Evolutionary conservation across 177 flowering plant genomes (phyloP).

Genomic region (Vitis hybrid): DNA sequence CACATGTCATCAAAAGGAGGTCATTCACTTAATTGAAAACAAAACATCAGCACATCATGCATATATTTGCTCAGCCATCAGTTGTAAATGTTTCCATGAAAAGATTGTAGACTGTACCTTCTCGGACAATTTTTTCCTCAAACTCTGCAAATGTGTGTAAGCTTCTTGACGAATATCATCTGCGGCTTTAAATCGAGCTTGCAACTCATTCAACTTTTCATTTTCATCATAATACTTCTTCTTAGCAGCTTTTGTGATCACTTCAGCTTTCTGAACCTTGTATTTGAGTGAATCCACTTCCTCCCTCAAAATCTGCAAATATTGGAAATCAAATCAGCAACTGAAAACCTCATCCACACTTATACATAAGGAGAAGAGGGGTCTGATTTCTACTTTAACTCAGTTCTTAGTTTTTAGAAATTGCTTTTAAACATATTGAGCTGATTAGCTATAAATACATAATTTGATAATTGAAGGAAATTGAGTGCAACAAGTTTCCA

Average conservation of each 20-base stretch:
- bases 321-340: conserved; percentile 12
- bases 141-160: conserved; percentile 41
- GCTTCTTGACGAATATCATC: conserved; percentile 78
- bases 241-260: conserved; percentile 41
- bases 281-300: conserved; percentile 52
- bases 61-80: no score
- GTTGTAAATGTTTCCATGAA: no score
- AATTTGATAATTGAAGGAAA: background rate
- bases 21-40: background rate
- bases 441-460: background rate
- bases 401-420: no score
- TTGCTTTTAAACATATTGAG: no score
- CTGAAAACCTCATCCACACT: conserved; percentile 4
- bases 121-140: conserved; percentile 54
- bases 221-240: conserved; percentile 41
- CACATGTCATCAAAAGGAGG: no score
- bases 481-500: background rate
- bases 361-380: background rate
- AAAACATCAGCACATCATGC: background rate
- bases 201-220: conserved; percentile 39
- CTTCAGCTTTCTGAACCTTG: conserved; percentile 48
- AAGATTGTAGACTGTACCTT: conserved; percentile 44
- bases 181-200: conserved; percentile 50
- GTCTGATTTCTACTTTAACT: no score
- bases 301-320: conserved; percentile 56